Conservation (phyloP, 306 rosid species). For the Sesbania bispinosa region DNA sequence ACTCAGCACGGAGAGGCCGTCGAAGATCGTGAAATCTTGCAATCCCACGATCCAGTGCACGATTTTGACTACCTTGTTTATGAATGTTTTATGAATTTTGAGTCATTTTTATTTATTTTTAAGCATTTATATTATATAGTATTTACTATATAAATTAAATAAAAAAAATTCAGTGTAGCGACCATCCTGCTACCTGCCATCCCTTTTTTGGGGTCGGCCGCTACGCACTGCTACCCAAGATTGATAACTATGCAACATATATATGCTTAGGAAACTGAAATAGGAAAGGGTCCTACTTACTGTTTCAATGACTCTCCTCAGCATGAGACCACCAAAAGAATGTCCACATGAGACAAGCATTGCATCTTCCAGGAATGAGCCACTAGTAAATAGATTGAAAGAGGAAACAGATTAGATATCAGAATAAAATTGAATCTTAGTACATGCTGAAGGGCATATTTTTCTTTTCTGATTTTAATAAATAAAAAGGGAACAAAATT, state of each 20-base stretch:
- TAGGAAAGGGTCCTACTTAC: slow-evolving; percentile 52
- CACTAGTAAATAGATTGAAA: slow-evolving; percentile 42
- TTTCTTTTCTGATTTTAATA: not conserved
- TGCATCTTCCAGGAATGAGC: slow-evolving; percentile 94
- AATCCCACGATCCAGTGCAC: too few relatives aligned
- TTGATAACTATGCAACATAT: not conserved
- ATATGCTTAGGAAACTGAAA: slow-evolving; percentile 19
- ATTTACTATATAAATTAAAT: too few relatives aligned
- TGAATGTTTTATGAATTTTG: too few relatives aligned
- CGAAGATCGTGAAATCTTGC: too few relatives aligned
- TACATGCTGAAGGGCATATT: slow-evolving; percentile 7
- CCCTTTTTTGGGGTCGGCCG: too few relatives aligned
- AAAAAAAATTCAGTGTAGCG: too few relatives aligned
- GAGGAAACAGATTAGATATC: slow-evolving; percentile 17
- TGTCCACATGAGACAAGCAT: slow-evolving; percentile 94
- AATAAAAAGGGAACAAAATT: not conserved
- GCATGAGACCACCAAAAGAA: slow-evolving; percentile 94
- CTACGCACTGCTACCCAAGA: too few relatives aligned
- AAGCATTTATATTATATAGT: too few relatives aligned
- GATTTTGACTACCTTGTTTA: too few relatives aligned
- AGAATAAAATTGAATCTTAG: slow-evolving; percentile 15
- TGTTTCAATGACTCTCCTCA: slow-evolving; percentile 87
- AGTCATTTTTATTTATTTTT: too few relatives aligned
- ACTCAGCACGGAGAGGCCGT: too few relatives aligned
- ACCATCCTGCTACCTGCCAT: too few relatives aligned